These are phyloP conservation scores for Moesziomyces globuligerus DNA, from an alignment of 1,284 basidiomycete genomes.

Conservation along the genomic window DNA sequence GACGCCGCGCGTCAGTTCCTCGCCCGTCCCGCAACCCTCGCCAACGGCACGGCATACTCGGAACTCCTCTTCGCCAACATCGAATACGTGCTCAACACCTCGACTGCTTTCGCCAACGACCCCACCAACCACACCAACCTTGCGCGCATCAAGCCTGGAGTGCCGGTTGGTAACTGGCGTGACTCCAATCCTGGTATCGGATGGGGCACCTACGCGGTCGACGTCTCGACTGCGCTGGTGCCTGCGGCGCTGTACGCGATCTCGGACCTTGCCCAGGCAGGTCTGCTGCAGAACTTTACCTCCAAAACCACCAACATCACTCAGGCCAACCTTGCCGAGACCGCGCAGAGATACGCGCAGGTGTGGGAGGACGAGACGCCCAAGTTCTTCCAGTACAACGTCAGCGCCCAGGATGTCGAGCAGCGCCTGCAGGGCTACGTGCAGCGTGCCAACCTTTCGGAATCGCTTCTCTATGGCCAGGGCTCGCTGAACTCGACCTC, in stretches of 20 bases:
- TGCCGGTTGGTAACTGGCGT: constrained; percentile 71
- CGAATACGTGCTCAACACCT: constrained; percentile 62
- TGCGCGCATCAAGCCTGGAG: constrained; percentile 67
- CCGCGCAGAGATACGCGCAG: constrained; percentile 64
- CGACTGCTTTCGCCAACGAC: constrained; percentile 67
- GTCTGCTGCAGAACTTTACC: constrained; percentile 64
- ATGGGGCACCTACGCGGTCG: constrained; percentile 71
- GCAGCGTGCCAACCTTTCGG: constrained; percentile 67
- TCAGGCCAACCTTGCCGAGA: constrained; percentile 44
- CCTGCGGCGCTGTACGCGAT: constrained; percentile 71
- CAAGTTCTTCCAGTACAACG: constrained; percentile 69
- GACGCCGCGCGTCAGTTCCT: constrained; percentile 57
- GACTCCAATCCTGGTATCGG: constrained; percentile 71
- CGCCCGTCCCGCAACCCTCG: constrained; percentile 65
- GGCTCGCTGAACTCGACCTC: constrained; percentile 40
- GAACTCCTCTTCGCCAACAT: constrained; percentile 68
- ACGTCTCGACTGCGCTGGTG: constrained; percentile 71
- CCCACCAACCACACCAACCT: constrained; percentile 58
- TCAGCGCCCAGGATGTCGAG: constrained; percentile 66
- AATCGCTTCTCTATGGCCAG: constrained; percentile 61
- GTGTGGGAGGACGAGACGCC: constrained; percentile 70
- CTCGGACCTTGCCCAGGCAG: constrained; percentile 67
- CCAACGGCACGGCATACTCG: constrained; percentile 68
- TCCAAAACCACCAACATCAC: constrained; percentile 4
- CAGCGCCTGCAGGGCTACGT: constrained; percentile 69